phyloP scores from a whole-genome alignment of 1,139 yeast species.

The Lodderomyces metapsilosis region DNA sequence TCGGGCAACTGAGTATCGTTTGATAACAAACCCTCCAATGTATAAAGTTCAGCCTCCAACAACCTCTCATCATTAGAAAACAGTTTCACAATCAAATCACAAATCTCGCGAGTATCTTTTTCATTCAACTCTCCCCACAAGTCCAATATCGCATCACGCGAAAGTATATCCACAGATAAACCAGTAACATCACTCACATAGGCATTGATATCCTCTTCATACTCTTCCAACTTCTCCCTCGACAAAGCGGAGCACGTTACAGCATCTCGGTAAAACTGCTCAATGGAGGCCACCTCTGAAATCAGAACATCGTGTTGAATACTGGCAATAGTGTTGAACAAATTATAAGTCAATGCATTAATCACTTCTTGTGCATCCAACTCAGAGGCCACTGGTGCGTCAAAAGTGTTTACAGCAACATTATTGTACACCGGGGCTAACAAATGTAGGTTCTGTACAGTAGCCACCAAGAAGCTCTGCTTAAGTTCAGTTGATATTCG shows the following conservation, averaged over 20 bases:
- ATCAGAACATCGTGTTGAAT: slow-evolving; percentile 29
- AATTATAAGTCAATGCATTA: slow-evolving; percentile 19
- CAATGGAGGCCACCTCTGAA: slow-evolving; percentile 11
- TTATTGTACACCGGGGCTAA: slow-evolving; percentile 18
- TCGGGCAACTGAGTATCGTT: slow-evolving; percentile 34
- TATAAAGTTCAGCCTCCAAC: slow-evolving; percentile 39
- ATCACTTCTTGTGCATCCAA: slow-evolving; percentile 16
- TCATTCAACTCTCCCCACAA: slow-evolving; percentile 45
- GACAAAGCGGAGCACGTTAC: slow-evolving; percentile 27
- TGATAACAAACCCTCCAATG: slow-evolving; percentile 42
- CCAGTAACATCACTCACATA: slow-evolving; percentile 77
- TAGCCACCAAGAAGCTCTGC: slow-evolving; percentile 14
- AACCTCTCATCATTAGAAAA: slow-evolving; percentile 22
- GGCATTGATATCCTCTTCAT: slow-evolving; percentile 56
- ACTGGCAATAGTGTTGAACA: slow-evolving; percentile 24
- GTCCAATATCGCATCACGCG: slow-evolving; percentile 56
- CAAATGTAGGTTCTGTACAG: slow-evolving; percentile 23
- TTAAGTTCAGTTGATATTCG: slow-evolving; percentile 23
- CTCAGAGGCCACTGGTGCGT: slow-evolving; percentile 12
- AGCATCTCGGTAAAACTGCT: slow-evolving; percentile 22
- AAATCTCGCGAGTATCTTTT: slow-evolving; percentile 30
- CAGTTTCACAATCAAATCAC: slow-evolving; percentile 20
- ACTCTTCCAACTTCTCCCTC: slow-evolving; percentile 28
- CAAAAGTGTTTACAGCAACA: slow-evolving; percentile 13
- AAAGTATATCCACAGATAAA: slow-evolving; percentile 44